Conservation (phyloP, 257 asterid species). For the Solanum chaucha region DNA sequence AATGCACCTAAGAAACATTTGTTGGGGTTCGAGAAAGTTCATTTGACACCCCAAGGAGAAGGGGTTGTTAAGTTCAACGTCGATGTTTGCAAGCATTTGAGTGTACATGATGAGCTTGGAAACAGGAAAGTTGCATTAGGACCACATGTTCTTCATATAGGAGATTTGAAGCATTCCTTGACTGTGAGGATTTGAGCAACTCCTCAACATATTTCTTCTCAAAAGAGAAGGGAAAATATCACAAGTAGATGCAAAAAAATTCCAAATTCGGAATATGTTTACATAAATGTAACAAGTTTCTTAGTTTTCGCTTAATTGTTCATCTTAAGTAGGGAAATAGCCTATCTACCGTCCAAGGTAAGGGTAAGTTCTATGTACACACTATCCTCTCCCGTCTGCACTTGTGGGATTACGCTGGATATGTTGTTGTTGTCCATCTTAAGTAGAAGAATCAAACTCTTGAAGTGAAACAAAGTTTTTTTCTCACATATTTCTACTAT, state of each 20-base stretch:
- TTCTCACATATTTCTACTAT: not conserved
- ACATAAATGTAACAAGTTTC: slow-evolving; percentile 12
- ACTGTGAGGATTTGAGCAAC: slow-evolving; percentile 20
- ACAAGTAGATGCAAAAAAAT: not conserved
- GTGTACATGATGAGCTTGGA: slow-evolving; percentile 51
- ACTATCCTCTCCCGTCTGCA: not conserved
- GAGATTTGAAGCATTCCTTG: slow-evolving; percentile 42
- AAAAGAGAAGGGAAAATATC: not conserved
- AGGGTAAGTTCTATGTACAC: not conserved
- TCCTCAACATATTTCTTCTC: not conserved
- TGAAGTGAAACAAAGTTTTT: not conserved
- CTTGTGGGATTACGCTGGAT: not conserved
- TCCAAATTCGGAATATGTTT: not conserved
- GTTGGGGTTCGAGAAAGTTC: slow-evolving; percentile 43
- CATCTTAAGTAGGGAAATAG: not conserved
- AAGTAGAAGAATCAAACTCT: not conserved
- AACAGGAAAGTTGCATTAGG: slow-evolving; percentile 48
- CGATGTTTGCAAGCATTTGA: slow-evolving; percentile 64
- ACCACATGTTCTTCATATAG: slow-evolving; percentile 46
- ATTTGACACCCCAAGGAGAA: slow-evolving; percentile 29
- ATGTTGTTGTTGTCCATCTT: not conserved
- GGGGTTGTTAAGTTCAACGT: slow-evolving; percentile 32
- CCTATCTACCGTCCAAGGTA: not conserved
- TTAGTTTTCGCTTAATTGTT: slow-evolving; percentile 4
- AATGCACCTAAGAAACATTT: slow-evolving; percentile 46